Percentiles rank a stretch among this genome's conserved stretches.
phyloP scores from a whole-genome alignment of 805 yeast species.

The Millerago galiae region DNA sequence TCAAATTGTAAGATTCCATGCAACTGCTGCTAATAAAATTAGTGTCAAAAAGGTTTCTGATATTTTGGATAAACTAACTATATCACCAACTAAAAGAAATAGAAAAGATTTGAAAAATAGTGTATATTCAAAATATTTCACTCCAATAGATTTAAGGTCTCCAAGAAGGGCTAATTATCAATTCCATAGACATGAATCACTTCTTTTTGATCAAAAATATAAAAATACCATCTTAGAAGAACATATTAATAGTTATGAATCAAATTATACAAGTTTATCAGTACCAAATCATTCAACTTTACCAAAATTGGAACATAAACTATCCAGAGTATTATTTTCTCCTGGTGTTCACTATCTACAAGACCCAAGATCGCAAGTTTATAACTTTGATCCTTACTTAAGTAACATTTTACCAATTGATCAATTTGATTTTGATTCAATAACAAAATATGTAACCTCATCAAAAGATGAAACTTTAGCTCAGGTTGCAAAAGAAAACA shows the following conservation, averaged over 20 bases:
- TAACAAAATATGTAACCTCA: conserved; percentile 57
- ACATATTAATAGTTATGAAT: background rate
- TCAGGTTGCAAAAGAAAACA: conserved; percentile 34
- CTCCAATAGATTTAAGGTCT: background rate
- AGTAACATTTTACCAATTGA: conserved; percentile 53
- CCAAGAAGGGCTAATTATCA: background rate
- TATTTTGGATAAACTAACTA: background rate
- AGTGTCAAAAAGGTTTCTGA: too few relatives aligned
- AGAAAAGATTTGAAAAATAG: background rate
- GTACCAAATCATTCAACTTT: conserved; percentile 2
- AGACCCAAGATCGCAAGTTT: conserved; percentile 72
- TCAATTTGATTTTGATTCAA: conserved; percentile 56
- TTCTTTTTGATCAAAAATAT: background rate
- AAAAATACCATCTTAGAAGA: background rate
- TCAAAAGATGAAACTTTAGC: conserved; percentile 54
- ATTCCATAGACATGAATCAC: background rate
- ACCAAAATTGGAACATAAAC: conserved; percentile 57
- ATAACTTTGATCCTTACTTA: conserved; percentile 60
- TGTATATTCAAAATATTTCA: background rate
- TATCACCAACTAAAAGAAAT: too few relatives aligned
- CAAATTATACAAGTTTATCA: background rate
- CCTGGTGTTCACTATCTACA: conserved; percentile 75
- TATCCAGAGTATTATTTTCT: conserved; percentile 68
- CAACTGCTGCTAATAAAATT: too few relatives aligned
- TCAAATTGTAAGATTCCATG: too few relatives aligned